Evolutionary conservation across 2,329 filamentous ascomycete species (phyloP).

Genomic region (Diaporthe sp.): DNA sequence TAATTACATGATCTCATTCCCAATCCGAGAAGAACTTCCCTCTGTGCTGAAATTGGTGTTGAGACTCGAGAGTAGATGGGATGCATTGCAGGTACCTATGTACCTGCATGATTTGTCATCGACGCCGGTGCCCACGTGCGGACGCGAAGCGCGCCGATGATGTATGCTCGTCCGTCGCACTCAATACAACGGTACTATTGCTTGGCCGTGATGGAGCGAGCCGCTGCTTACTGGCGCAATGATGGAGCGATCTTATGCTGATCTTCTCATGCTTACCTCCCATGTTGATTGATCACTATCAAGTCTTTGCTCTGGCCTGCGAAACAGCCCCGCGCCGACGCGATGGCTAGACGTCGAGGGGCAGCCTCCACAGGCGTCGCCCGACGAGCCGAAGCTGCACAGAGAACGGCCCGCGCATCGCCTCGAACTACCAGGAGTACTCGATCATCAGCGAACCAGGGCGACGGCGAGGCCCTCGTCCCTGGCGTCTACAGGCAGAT

Average conservation of each 20-base stretch:
- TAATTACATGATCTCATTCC: not conserved
- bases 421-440: conserved; percentile 46
- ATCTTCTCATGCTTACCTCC: not conserved
- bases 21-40: not conserved
- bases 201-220: not conserved
- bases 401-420: conserved; percentile 36
- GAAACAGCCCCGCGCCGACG: not conserved
- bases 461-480: conserved; percentile 42
- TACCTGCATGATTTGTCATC: conserved; percentile 30
- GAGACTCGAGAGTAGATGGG: not conserved
- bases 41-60: not conserved
- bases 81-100: not conserved
- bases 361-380: conserved; percentile 31
- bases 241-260: too few species aligned
- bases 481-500: conserved; percentile 63
- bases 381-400: conserved; percentile 37
- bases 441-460: conserved; percentile 45
- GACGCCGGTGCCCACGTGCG: conserved; percentile 24
- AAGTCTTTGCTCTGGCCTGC: not conserved
- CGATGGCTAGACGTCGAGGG: conserved; percentile 38
- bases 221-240: not conserved
- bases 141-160: conserved; percentile 23
- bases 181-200: not conserved
- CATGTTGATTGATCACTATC: not conserved
- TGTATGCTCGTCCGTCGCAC: not conserved